Evolutionary conservation across 352 stramenopile genomes (phyloP), one percentile per base, ranked within the genome.

Genomic region (Globisporangium lucens): DNA sequence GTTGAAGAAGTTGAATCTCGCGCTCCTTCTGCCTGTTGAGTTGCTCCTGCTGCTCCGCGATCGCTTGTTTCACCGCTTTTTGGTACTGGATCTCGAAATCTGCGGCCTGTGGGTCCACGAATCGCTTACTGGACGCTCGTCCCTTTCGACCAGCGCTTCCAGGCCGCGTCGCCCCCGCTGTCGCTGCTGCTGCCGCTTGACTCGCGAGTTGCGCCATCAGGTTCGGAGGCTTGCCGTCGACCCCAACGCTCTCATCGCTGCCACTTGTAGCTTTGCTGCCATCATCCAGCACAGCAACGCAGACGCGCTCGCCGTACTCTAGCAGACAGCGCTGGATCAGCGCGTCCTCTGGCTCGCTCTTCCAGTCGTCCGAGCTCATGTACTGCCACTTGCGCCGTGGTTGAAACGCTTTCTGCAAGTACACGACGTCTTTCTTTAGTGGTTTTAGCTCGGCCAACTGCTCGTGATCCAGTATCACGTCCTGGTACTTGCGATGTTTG

Each of bases 311-410:
- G 61, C 87, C 87, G 65, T 92, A 95, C 64, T 95, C 87, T 12
- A 95, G 66, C 61, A 95, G 72, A 63, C 87, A 95, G n/a, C 78
- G 75, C 64, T 95, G 87, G 63, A 93, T 83, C 36, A 89, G 64
- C 36, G 77, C 83, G 65, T 95, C 83, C 35, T 95, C 87, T 12
- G 69, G 59, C 6, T 91, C 77, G 0, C 77, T 67, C 27, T 74
- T 67, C 15, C 36, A 59, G n/a, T 73, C 70, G 0, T 47, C 67
- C 0, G 17, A 61, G 55, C 58, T 60, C 27, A 73, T 41, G 61
- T 82, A 89, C 62, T 82, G 72, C 72, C 78, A 91, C 27, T 72
- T 72, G 35, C 83, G 69, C 17, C 73, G 71, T 2, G 81, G 82
- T 20, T 65, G 68, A 61, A 78, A 91, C 7, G 68, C 46, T 7